Conservation (phyloP, 176 grass and related monocot species). For the Alloteropsis semialata region DNA sequence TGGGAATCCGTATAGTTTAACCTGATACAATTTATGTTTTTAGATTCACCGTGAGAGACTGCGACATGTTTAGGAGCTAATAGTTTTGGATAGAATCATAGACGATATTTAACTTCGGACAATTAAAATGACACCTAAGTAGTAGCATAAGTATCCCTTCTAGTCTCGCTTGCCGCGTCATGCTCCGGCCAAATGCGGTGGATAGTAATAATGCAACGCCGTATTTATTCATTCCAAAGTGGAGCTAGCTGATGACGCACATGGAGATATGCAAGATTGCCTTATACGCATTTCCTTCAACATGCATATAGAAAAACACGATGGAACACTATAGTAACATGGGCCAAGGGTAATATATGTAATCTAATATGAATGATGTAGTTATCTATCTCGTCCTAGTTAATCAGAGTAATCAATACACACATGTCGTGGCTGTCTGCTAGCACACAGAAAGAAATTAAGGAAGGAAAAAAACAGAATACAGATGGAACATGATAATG, state of each 20-base stretch:
- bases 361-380: not conserved
- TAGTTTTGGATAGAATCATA: no score
- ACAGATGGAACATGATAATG: not conserved
- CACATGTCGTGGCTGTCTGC: not conserved
- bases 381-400: not conserved
- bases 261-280: not conserved
- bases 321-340: not conserved
- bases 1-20: no score
- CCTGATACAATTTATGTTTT: no score
- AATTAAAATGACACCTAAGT: no score
- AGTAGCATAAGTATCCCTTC: no score
- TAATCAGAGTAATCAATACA: not conserved
- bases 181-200: not conserved
- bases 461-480: not conserved
- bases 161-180: not conserved
- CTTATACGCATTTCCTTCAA: not conserved
- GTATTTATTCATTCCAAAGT: not conserved
- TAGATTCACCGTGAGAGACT: no score
- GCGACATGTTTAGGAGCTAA: no score
- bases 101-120: no score
- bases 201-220: not conserved
- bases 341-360: not conserved
- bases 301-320: not conserved
- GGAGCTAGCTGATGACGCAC: not conserved
- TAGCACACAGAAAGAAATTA: not conserved